phyloP scores from a whole-genome alignment of 2,329 filamentous ascomycete species.

The Sclerotinia sclerotiorum region DNA sequence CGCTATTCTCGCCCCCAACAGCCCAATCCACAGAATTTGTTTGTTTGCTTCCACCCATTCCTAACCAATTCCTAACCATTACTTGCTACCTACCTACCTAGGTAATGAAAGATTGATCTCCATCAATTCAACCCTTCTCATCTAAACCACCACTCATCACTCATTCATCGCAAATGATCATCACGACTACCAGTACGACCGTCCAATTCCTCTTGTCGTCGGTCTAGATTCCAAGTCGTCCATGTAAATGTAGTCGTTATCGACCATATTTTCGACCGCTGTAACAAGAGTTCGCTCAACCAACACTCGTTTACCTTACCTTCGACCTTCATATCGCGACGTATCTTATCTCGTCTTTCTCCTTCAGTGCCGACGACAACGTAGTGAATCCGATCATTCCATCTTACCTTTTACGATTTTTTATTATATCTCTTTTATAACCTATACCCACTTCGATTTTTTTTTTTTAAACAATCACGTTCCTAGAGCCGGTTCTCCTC shows the following conservation, averaged over 20 bases:
- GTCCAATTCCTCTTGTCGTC: slow-evolving; percentile 2
- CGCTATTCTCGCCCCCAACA: slow-evolving; percentile 13
- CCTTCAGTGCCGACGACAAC: background rate
- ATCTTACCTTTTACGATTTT: slow-evolving; percentile 6
- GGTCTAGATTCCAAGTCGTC: slow-evolving; percentile 15
- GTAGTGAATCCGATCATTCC: background rate
- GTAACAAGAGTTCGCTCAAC: slow-evolving; percentile 32
- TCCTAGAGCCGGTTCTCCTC: slow-evolving; percentile 15
- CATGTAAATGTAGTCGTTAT: slow-evolving; percentile 18
- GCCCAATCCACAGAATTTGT: background rate
- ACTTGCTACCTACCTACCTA: background rate
- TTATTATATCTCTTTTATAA: background rate
- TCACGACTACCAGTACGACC: slow-evolving; percentile 12
- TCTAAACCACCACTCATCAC: slow-evolving; percentile 7
- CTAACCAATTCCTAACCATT: background rate
- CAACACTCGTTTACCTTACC: slow-evolving; percentile 31
- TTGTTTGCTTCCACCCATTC: background rate
- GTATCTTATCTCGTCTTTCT: background rate
- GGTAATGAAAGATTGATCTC: slow-evolving; percentile 13
- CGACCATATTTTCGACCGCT: background rate
- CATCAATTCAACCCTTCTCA: slow-evolving; percentile 9
- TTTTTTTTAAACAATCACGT: background rate
- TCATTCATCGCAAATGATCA: slow-evolving; percentile 14
- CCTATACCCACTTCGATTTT: slow-evolving; percentile 8
- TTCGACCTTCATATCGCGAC: slow-evolving; percentile 4